Conservation (phyloP, 1,284 basidiomycete genomes). For the Calocybe gambosa region DNA sequence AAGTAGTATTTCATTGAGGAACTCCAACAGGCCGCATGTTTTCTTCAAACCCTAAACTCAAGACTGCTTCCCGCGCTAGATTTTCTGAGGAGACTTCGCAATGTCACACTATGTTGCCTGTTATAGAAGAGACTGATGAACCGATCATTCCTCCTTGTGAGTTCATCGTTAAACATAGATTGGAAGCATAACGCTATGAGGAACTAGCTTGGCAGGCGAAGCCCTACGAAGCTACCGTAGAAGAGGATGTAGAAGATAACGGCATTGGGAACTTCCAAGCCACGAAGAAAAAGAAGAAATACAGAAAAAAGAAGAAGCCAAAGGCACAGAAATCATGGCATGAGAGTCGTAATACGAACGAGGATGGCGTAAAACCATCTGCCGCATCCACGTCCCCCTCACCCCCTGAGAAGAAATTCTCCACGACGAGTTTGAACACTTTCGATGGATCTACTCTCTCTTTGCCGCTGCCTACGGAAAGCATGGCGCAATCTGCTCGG, state of each 20-base stretch:
- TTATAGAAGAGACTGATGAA: constrained; percentile 4
- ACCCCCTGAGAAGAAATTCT: constrained; percentile 15
- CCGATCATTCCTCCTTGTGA: not conserved
- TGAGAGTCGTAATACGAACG: constrained; percentile 14
- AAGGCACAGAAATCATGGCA: constrained; percentile 20
- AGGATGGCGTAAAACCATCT: constrained; percentile 1
- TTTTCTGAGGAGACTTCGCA: not conserved
- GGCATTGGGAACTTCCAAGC: constrained; percentile 33
- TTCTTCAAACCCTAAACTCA: constrained; percentile 53
- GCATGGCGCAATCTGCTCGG: constrained; percentile 56
- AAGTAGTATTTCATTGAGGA: not conserved
- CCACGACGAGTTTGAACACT: constrained; percentile 19
- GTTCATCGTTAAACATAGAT: not conserved
- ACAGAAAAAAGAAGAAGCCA: constrained; percentile 64
- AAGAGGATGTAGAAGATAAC: constrained; percentile 59
- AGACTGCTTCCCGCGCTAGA: constrained; percentile 25
- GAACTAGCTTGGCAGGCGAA: constrained; percentile 20
- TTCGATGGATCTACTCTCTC: constrained; percentile 33
- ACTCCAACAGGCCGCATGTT: constrained; percentile 60
- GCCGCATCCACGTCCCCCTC: constrained; percentile 5
- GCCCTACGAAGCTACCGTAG: constrained; percentile 47
- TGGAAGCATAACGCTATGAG: not conserved
- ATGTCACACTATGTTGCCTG: not conserved
- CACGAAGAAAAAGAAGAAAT: constrained; percentile 59
- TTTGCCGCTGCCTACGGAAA: constrained; percentile 40